Conservation (phyloP, 345 rosid genomes). For the Brassica incana region DNA sequence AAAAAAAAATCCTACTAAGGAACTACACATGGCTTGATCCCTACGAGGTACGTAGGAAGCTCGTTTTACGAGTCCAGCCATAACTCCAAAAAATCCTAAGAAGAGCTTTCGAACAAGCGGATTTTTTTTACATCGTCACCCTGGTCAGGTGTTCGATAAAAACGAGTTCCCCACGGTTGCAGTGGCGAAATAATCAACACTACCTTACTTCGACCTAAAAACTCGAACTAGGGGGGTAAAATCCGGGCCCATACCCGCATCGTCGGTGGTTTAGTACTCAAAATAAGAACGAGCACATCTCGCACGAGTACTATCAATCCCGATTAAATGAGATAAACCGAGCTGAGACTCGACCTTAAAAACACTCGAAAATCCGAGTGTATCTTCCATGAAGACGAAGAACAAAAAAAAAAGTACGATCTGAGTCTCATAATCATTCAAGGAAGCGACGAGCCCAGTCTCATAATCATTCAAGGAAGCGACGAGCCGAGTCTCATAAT, state of each 20-base stretch:
- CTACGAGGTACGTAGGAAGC: background rate
- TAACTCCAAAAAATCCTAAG: background rate
- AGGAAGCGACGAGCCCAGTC: too few relatives aligned
- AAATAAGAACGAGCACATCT: background rate
- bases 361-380: background rate
- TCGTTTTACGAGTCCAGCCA: background rate
- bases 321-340: background rate
- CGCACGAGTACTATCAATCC: background rate
- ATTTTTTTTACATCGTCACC: too few relatives aligned
- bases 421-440: too few relatives aligned
- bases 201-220: background rate
- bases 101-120: background rate
- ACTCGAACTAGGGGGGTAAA: background rate
- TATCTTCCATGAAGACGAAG: too few relatives aligned
- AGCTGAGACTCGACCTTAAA: background rate
- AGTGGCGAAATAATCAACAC: background rate
- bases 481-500: too few relatives aligned
- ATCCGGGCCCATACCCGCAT: background rate
- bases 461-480: too few relatives aligned
- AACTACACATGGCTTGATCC: background rate
- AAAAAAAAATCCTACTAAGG: background rate
- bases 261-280: too few relatives aligned
- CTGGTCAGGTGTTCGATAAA: too few relatives aligned
- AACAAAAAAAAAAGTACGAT: too few relatives aligned
- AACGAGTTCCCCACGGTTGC: background rate